These are phyloP conservation scores for Penicillium herquei DNA, from an alignment of 495 filamentous ascomycete species.

Conservation along the genomic window DNA sequence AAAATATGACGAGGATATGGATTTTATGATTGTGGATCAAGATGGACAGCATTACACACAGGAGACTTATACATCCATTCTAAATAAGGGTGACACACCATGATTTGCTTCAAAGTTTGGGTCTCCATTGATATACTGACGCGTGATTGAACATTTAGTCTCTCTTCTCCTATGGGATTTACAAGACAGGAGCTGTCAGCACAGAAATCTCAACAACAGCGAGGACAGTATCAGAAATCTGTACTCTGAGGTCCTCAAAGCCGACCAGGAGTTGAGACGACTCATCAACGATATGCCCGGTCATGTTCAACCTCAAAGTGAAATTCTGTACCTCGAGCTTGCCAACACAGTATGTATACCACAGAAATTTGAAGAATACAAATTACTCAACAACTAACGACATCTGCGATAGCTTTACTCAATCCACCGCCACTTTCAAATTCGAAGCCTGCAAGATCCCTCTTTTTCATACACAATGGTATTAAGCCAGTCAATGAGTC, in stretches of 20 bases:
- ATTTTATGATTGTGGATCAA: neutral
- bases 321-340: neutral
- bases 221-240: neutral
- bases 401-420: constrained; percentile 7
- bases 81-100: constrained; percentile 3
- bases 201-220: neutral
- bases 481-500: neutral
- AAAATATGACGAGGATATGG: constrained; percentile 4
- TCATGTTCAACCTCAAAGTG: too few relatives aligned
- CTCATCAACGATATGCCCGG: constrained; percentile 3
- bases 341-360: constrained; percentile 1
- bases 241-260: constrained; percentile 10
- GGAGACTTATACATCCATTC: constrained; percentile 7
- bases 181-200: constrained; percentile 8
- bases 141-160: neutral
- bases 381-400: neutral
- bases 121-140: too few relatives aligned
- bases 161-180: constrained; percentile 13
- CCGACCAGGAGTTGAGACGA: constrained; percentile 6
- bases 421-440: constrained; percentile 16
- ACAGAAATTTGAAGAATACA: neutral
- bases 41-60: constrained; percentile 7
- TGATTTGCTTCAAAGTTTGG: too few relatives aligned
- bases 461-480: constrained; percentile 17
- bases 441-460: constrained; percentile 11